Evolutionary conservation across 306 rosid genomes (phyloP), one percentile per base, ranked within the genome.

Genomic region (Potentilla sterilis): DNA sequence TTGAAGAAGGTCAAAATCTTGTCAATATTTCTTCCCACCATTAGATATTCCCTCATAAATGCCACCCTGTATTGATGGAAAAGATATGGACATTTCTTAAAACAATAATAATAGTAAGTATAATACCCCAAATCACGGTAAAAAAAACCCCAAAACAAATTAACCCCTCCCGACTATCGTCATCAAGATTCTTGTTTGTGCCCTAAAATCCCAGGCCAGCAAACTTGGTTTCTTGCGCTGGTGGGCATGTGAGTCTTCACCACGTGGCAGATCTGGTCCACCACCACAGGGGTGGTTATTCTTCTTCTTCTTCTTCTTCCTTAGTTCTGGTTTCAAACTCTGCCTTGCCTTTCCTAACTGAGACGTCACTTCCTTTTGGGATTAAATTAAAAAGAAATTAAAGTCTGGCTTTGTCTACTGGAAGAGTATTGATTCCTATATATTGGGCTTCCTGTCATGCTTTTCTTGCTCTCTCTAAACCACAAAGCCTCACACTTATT

Each of bases 381-480:
- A 9, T 55, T 21, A 9, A 21, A 21, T 55, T 51, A 51, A 8
- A 2, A 2, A n/a, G n/a, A 10, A 44, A 32, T 61, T 44, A 32
- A 74, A 32, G 78, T 74, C 69, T 2, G 78, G 70, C 61, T 46
- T 65, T 9, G 69, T 65, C 69, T 65, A 43, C 69, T 59, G 69
- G 37, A 21, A 67, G 3, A 21, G 71, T 55, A 37, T 54, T 70
- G 43, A 22, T 51, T 81, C 79, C 79, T 91, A 85, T 88, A 87
- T 70, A 80, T 84, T 80, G 65, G 35, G 9, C 73, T 69, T 41
- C 64, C 15, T 44, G n/a, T 22, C 74, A 58, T 16, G 62, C 57
- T 34, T 49, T 38, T 48, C 59, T 42, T 16, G 51, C 44, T 21
- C 21, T 28, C 19, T 70, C 42, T 2, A 63, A 77, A 61, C 55